Evolutionary conservation across 192 early-diverging fungal species (phyloP).

Genomic region (Coemansia reversa): DNA sequence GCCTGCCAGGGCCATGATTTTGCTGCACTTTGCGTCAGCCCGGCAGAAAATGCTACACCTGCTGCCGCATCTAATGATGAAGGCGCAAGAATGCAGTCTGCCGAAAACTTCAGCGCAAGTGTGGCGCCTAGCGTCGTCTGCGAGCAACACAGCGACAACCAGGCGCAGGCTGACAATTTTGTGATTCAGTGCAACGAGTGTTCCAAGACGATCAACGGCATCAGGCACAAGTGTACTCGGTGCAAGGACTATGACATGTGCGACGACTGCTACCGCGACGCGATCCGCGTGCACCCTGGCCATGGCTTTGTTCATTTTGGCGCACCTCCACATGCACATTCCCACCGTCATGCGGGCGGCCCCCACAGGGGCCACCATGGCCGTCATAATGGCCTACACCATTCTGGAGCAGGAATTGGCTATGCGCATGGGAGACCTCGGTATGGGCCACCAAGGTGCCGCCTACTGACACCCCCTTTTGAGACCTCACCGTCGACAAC

Average conservation of each 20-base stretch:
- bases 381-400: conserved; percentile 7
- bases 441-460: neutral
- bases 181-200: conserved; percentile 59
- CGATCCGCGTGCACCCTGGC: conserved; percentile 31
- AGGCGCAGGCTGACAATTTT: neutral
- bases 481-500: neutral
- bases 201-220: conserved; percentile 52
- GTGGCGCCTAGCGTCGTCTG: neutral
- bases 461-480: neutral
- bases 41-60: conserved; percentile 2
- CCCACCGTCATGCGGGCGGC: conserved; percentile 7
- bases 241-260: conserved; percentile 58
- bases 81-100: neutral
- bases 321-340: conserved; percentile 16
- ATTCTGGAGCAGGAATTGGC: neutral
- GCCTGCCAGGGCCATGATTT: conserved; percentile 59
- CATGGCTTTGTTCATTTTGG: conserved; percentile 50
- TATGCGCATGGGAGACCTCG: neutral
- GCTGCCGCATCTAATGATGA: conserved; percentile 5
- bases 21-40: conserved; percentile 14
- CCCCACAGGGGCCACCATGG: conserved; percentile 9
- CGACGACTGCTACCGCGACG: conserved; percentile 53
- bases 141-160: conserved; percentile 1
- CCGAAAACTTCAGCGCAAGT: neutral
- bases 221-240: conserved; percentile 61